These are phyloP conservation scores for Plantago major DNA, from an alignment of 257 asterid genomes.

Conservation along the genomic window DNA sequence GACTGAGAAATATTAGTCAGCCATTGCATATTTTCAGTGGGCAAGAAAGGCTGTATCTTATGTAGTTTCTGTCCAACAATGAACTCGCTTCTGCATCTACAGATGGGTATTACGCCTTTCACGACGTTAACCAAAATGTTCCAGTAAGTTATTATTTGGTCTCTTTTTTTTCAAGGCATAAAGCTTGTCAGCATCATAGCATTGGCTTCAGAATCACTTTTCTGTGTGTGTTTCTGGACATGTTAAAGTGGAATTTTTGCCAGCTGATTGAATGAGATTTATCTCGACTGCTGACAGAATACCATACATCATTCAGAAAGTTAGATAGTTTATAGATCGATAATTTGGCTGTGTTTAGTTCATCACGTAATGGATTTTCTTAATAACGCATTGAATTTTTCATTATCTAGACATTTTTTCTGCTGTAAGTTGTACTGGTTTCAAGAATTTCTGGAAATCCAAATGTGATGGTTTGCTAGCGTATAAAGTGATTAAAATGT, in stretches of 20 bases:
- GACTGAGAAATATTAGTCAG: slow-evolving; percentile 73
- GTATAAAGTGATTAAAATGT: too few species aligned
- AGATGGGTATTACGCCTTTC: slow-evolving; percentile 81
- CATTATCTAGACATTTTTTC: too few species aligned
- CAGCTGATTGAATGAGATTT: not conserved
- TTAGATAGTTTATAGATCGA: too few species aligned
- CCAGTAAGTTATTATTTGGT: slow-evolving; percentile 53
- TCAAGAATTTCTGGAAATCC: too few species aligned
- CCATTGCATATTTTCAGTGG: slow-evolving; percentile 69
- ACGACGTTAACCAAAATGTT: slow-evolving; percentile 68
- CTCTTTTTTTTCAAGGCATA: too few species aligned
- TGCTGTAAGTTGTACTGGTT: too few species aligned
- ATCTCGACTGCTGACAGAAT: not conserved
- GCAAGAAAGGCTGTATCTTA: slow-evolving; percentile 86
- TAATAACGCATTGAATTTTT: too few species aligned
- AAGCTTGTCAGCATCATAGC: not conserved
- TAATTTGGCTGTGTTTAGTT: too few species aligned
- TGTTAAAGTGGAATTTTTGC: not conserved
- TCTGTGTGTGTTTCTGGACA: not conserved
- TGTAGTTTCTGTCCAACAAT: slow-evolving; percentile 64
- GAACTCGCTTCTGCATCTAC: slow-evolving; percentile 96
- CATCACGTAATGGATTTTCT: too few species aligned
- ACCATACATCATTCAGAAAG: not conserved
- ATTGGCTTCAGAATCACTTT: not conserved
- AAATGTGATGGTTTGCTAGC: too few species aligned